Evolutionary conservation across 495 filamentous ascomycete species (phyloP), one percentile per base, ranked within the genome.

Genomic region (Neurospora sp.): DNA sequence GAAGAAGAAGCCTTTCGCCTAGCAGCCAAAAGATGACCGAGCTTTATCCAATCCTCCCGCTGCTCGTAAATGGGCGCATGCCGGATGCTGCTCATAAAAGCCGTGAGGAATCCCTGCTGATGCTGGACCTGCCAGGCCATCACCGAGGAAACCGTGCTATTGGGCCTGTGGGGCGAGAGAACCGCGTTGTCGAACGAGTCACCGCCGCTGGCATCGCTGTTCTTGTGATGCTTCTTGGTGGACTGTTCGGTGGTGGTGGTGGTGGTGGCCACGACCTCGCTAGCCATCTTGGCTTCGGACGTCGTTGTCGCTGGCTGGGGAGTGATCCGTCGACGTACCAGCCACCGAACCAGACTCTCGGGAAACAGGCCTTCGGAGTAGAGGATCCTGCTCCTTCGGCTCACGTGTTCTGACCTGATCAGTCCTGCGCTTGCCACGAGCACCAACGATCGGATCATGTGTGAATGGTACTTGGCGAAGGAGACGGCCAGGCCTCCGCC

Each of bases 401-500:
- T 76, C 59, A 86, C 76, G 71, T 86, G 84, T 42, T 78, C 79
- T 17, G 44, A 48, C 35, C 84, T 78, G 44, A 86, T 81, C 20
- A 86, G 73, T 20, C 94, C 94, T 0, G 89, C 84, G 0, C 93
- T 91, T 0, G 93, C 92, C 37, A 97, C 83, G 16, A 97, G 86
- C 5, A 94, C 83, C n/a, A 97, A 78, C 9, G 87, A 87, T n/a
- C 85, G 84, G 17, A 97, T 79, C 70, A 93, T 86, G 10, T 87
- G 76, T 0, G 92, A 88, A 76, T 94, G 93, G 74, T 86, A 88
- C 6, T 87, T 85, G 0, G 92, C 89, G 76, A 97, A 96, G 14
- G 87, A 82, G 3, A 89, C 89, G 3, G 88, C 87, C 40, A 97
- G 87, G 16, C 90, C 92, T 45, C 94, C 94, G 31, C 94, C 93